phyloP scores from a whole-genome alignment of 2,329 filamentous ascomycete genomes.

The Ascochyta pisi region DNA sequence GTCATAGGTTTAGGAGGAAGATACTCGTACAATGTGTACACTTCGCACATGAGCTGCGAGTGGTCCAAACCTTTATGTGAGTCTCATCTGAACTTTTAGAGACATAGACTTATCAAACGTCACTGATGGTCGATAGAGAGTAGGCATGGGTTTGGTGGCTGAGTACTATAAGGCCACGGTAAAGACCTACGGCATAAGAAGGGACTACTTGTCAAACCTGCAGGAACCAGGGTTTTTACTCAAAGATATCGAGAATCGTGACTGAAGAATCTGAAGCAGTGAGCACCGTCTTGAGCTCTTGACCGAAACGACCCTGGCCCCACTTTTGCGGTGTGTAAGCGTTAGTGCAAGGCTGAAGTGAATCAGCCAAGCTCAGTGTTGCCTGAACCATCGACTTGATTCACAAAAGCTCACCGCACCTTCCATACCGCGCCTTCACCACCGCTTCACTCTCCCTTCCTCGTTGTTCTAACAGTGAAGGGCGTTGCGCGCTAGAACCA shows the following conservation, averaged over 20 bases:
- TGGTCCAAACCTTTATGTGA: not conserved
- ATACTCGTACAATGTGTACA: not conserved
- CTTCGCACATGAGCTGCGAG: no score
- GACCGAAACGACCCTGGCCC: constrained; percentile 3
- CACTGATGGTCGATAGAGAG: not conserved
- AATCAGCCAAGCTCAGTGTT: constrained; percentile 37
- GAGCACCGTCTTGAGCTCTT: constrained; percentile 3
- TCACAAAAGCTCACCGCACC: constrained; percentile 39
- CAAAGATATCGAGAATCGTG: not conserved
- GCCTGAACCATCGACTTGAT: constrained; percentile 41
- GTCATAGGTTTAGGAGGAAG: constrained; percentile 8
- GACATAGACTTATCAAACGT: no score
- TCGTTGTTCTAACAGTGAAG: not conserved
- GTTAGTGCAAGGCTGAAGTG: constrained; percentile 27
- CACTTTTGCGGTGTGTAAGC: constrained; percentile 17
- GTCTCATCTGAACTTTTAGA: not conserved
- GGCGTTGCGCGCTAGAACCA: constrained; percentile 5
- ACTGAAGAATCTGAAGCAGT: not conserved
- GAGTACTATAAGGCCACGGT: not conserved
- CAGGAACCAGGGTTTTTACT: not conserved
- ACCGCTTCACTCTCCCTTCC: constrained; percentile 12
- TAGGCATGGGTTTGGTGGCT: not conserved
- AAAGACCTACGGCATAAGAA: not conserved
- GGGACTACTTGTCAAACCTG: not conserved
- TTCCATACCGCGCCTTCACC: constrained; percentile 25